phyloP scores from a whole-genome alignment of 73 alveolate species.

The Tetrahymena malaccensis region DNA sequence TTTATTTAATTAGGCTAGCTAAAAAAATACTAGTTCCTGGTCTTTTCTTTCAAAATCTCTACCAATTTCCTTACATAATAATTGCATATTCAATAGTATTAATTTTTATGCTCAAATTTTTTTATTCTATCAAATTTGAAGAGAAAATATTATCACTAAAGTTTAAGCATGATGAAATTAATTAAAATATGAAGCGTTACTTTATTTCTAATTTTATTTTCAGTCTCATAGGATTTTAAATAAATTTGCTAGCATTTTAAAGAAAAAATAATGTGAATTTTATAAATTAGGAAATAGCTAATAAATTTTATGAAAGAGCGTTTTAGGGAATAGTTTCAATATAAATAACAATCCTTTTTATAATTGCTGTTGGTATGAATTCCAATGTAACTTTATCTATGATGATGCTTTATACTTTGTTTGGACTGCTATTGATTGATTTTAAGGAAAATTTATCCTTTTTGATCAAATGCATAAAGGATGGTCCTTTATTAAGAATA shows the following conservation, averaged over 20 bases:
- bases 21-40: background rate
- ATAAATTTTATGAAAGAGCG: background rate
- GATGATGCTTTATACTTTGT: background rate
- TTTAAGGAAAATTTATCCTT: no score
- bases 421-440: no score
- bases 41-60: background rate
- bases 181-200: background rate
- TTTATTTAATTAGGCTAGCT: background rate
- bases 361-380: background rate
- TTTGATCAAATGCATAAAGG: no score
- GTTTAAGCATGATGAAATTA: background rate
- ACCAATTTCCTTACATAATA: background rate
- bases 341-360: background rate
- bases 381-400: no score
- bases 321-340: background rate
- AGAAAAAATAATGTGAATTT: background rate
- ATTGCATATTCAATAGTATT: no score
- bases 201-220: no score
- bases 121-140: background rate
- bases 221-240: background rate
- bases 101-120: no score
- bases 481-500: background rate
- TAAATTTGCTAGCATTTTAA: no score
- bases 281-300: background rate
- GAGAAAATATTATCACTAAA: background rate